phyloP scores from a whole-genome alignment of 2,329 filamentous ascomycete species.

The Penicillium sp. region DNA sequence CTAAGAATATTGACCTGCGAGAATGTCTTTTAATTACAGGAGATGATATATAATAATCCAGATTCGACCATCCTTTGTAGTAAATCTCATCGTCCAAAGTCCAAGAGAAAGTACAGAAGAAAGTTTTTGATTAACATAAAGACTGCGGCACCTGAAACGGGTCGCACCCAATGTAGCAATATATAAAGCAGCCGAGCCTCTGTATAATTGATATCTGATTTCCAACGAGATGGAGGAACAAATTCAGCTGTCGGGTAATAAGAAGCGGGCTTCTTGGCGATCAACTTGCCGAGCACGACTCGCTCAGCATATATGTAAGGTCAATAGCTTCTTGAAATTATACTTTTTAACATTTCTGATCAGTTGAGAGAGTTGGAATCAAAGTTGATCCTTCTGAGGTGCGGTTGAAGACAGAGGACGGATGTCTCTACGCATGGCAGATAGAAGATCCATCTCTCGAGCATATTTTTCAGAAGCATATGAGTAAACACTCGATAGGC shows the following conservation, averaged over 20 bases:
- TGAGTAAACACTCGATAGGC: not conserved
- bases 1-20: not conserved
- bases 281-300: not conserved
- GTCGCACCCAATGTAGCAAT: not conserved
- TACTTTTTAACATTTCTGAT: not conserved
- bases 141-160: not conserved
- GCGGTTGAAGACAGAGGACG: not conserved
- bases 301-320: not conserved
- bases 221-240: not conserved
- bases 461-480: not conserved
- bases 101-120: not conserved
- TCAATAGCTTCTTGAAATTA: not conserved
- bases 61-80: not conserved
- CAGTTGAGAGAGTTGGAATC: not conserved
- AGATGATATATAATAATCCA: not conserved
- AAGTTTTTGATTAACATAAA: not conserved
- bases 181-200: not conserved
- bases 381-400: not conserved
- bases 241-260: not conserved
- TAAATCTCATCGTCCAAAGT: not conserved
- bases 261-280: not conserved
- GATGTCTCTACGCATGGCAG: not conserved
- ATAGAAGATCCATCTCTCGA: not conserved
- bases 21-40: not conserved
- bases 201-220: not conserved